Base-by-base conservation (phyloP, 1,284 basidiomycete species). In the Cryptococcus amylolentus region DNA sequence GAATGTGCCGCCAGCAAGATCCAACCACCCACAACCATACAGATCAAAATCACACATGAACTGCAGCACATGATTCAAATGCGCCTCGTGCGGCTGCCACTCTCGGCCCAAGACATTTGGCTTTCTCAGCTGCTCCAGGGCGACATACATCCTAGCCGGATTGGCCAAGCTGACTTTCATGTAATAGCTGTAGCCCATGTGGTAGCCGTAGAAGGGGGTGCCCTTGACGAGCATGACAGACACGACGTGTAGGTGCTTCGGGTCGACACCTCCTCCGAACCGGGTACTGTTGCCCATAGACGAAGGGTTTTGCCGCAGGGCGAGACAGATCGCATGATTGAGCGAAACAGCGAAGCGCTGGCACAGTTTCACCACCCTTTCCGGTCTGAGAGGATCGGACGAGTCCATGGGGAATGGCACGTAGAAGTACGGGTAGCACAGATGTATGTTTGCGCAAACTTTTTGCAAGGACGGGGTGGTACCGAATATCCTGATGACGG, bases 31-130 rank as follows among this genome's bases (percentile, higher is more conserved):
- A 73, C 95, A 98, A 2, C 95, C 95, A 69, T 93, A 96, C 38
- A 98, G 81, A 58, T 92, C 92, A 75, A 91, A 94, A 77, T 98
- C 95, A 73, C 88, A 88, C 83, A 98, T 84, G 78, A 97, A 97
- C 76, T 98, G 94, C 26, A 98, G 81, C 44, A 86, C 80, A 73
- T 87, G 97, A 69, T 84, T 88, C 68, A 98, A 82, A 77, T 98
- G 95, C 60, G 87, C 88, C 76, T 98, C 95, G 73, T 88, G 96
- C 7, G 88, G 82, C 57, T 84, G 82, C 77, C 89, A 89, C 48
- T 84, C 84, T 20, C 85, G 86, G 35, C 83, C 81, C 84, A 95
- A 86, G 42, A 96, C 83, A 5, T 85, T 84, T 23, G 89, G 91
- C 20, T 88, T 88, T 58, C 86, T 84, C 54, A 96, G 75, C 54